A percentile compares a stretch with the other conserved stretches of the same genome.
Evolutionary conservation across 2,329 filamentous ascomycete genomes (phyloP).

Genomic region (Apiospora aurea): DNA sequence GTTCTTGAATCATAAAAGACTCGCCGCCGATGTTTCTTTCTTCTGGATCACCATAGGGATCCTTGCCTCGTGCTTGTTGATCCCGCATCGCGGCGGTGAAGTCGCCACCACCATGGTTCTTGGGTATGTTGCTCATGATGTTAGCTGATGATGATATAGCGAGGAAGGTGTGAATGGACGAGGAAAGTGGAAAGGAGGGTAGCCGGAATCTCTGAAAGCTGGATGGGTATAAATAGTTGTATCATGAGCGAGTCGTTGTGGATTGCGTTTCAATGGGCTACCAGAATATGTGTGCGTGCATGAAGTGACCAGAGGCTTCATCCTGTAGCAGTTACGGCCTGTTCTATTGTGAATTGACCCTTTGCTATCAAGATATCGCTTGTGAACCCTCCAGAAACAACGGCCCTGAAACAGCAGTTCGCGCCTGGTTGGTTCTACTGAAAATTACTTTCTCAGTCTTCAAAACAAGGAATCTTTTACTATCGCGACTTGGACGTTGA

Average conservation of each 20-base stretch:
- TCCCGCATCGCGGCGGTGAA: constrained; percentile 1
- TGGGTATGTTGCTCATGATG: not conserved
- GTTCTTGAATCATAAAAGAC: not conserved
- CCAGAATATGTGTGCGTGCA: not conserved
- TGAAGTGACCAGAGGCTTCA: not conserved
- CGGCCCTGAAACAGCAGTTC: too few species aligned
- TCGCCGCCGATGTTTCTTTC: not conserved
- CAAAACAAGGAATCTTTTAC: not conserved
- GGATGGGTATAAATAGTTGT: not conserved
- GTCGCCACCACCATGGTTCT: not conserved
- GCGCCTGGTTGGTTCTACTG: too few species aligned
- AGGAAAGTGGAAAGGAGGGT: not conserved
- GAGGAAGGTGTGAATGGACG: not conserved
- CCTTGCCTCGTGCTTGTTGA: not conserved
- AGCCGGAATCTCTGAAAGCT: not conserved
- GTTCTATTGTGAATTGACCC: too few species aligned
- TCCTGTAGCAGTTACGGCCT: too few species aligned
- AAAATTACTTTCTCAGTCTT: not conserved
- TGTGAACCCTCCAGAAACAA: too few species aligned
- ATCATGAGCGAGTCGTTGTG: not conserved
- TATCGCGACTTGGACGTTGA: too few species aligned
- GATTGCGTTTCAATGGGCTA: not conserved
- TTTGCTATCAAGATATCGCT: too few species aligned
- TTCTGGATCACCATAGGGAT: not conserved
- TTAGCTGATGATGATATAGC: not conserved